Percentiles rank a stretch among this genome's conserved stretches.
phyloP scores from a whole-genome alignment of 805 yeast species.

The Metschnikowia lachancei region DNA sequence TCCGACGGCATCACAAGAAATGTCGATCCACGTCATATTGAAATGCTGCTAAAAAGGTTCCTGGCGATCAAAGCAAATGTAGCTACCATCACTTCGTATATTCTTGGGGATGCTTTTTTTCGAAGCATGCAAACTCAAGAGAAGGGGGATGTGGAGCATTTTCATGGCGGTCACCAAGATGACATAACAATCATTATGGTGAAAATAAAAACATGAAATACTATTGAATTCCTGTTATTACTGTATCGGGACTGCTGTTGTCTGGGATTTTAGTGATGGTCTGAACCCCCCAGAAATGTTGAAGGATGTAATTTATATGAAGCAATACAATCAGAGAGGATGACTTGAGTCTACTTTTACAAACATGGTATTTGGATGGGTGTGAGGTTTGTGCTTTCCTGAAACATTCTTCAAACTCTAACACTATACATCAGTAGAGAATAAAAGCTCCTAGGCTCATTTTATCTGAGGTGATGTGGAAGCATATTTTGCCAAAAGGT shows the following conservation, averaged over 20 bases:
- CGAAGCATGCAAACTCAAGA: neutral
- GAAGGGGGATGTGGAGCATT: neutral
- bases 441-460: too few relatives aligned
- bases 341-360: too few relatives aligned
- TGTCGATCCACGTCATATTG: neutral
- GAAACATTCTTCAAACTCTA: too few relatives aligned
- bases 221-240: neutral
- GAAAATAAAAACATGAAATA: neutral
- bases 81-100: neutral
- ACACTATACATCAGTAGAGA: too few relatives aligned
- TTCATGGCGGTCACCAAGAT: neutral
- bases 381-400: too few relatives aligned
- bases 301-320: too few relatives aligned
- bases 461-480: too few relatives aligned
- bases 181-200: conserved; percentile 7
- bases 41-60: neutral
- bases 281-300: too few relatives aligned
- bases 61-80: neutral
- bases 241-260: neutral
- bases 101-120: conserved; percentile 2
- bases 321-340: too few relatives aligned
- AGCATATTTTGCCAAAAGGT: too few relatives aligned
- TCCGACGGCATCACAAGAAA: conserved; percentile 4
- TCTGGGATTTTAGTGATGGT: neutral
- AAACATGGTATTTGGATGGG: too few relatives aligned